Percentiles rank a stretch among this genome's conserved stretches.
Conservation (phyloP, 1,284 basidiomycete genomes). For the Mycosarcoma maydis region DNA sequence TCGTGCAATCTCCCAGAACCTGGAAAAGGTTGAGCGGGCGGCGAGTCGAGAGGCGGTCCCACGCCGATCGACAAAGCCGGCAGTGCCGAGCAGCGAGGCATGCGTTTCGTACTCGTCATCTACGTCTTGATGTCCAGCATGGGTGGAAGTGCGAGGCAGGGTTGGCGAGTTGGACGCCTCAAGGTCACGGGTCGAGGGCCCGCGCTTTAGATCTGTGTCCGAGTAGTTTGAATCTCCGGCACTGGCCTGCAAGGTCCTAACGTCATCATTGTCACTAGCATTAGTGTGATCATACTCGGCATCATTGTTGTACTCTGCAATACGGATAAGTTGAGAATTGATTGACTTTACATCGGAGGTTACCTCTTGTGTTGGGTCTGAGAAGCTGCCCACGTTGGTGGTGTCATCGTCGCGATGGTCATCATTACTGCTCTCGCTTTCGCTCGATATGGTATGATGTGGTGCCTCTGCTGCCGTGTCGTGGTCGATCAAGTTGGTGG, state of each 20-base stretch:
- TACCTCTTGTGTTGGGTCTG: constrained; percentile 5
- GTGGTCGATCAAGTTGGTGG: constrained; percentile 10
- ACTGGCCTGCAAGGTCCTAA: constrained; percentile 17
- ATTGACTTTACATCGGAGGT: constrained; percentile 11
- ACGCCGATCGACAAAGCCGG: constrained; percentile 43
- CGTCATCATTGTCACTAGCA: constrained; percentile 20
- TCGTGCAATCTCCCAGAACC: constrained; percentile 55
- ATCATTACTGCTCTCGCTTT: constrained; percentile 16
- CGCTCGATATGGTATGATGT: constrained; percentile 28
- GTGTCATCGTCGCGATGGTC: constrained; percentile 24
- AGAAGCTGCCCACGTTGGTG: constrained; percentile 36
- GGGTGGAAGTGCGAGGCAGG: constrained; percentile 2
- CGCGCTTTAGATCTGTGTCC: constrained; percentile 10
- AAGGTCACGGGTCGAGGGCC: constrained; percentile 2
- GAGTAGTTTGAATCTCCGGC: constrained; percentile 26
- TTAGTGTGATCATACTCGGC: background rate
- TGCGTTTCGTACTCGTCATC: constrained; percentile 43
- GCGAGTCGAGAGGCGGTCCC: constrained; percentile 37
- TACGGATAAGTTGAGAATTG: constrained; percentile 8
- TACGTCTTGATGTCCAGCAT: constrained; percentile 3
- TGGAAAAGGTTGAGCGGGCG: constrained; percentile 27
- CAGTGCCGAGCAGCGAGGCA: constrained; percentile 32
- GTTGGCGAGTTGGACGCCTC: constrained; percentile 12
- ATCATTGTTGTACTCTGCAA: constrained; percentile 16
- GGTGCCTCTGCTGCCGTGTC: constrained; percentile 22